Conservation (phyloP, 208 protist genomes). For the Acanthamoeba sp. region DNA sequence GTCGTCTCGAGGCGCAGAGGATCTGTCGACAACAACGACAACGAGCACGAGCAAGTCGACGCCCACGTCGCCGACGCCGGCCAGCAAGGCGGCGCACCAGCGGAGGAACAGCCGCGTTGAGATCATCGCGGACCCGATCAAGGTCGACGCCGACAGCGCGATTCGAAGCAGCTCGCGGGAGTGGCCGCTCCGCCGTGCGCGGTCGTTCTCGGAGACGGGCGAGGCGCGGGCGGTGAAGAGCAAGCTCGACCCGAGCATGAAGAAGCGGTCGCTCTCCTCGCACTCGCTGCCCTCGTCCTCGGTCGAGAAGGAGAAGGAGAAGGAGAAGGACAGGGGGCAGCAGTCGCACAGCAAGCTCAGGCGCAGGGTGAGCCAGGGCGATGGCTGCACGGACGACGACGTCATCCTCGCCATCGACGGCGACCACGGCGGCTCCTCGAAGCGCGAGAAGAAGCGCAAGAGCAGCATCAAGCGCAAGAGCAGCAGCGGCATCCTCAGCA, state of each 20-base stretch:
- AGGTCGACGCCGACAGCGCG: not conserved
- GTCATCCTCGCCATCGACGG: not conserved
- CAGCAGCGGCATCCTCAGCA: constrained; percentile 24
- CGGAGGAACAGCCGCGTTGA: constrained; percentile 47
- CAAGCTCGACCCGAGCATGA: constrained; percentile 46
- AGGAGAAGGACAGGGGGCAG: not conserved
- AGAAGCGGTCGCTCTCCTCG: constrained; percentile 58
- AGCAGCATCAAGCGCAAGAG: constrained; percentile 40
- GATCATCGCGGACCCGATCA: not conserved
- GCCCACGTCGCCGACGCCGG: not conserved
- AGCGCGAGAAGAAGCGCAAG: not conserved
- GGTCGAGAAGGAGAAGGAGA: not conserved
- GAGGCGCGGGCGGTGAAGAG: not conserved
- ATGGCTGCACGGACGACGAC: not conserved
- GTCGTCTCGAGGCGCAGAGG: not conserved
- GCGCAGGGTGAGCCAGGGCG: not conserved
- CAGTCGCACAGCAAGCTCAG: constrained; percentile 20
- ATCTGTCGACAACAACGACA: not conserved
- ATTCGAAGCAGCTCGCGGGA: constrained; percentile 11
- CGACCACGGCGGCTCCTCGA: not conserved
- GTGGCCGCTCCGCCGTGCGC: constrained; percentile 51
- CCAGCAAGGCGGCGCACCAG: not conserved
- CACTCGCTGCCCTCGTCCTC: constrained; percentile 10
- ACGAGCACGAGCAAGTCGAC: not conserved
- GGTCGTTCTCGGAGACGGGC: constrained; percentile 49